A percentile compares a stretch with the other conserved stretches of the same genome.
phyloP scores from a whole-genome alignment of 208 protist species.

The Perkinsela sp. region DNA sequence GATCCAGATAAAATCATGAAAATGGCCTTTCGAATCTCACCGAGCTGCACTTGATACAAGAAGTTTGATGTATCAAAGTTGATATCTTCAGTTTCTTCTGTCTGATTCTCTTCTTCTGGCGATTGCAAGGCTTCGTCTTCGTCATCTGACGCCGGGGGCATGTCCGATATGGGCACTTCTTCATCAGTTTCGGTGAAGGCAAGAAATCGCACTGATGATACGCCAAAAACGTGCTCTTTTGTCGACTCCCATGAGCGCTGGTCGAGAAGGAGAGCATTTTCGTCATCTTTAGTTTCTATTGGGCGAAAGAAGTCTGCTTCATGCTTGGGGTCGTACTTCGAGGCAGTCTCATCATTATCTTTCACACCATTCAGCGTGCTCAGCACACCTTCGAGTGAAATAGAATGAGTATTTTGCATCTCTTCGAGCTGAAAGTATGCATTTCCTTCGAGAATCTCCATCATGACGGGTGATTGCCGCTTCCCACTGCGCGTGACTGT shows the following conservation, averaged over 20 bases:
- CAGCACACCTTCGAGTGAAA: background rate
- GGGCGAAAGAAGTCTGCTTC: background rate
- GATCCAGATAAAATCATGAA: background rate
- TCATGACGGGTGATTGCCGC: background rate
- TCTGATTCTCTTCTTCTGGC: background rate
- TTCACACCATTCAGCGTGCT: too few relatives aligned
- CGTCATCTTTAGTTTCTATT: background rate
- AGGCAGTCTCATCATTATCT: background rate
- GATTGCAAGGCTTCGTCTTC: background rate
- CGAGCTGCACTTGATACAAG: background rate
- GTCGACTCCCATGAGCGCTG: too few relatives aligned
- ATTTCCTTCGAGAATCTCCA: background rate
- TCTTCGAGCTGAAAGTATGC: background rate
- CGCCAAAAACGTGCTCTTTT: too few relatives aligned
- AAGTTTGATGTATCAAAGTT: constrained; percentile 1
- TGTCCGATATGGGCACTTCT: background rate
- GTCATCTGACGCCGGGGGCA: background rate
- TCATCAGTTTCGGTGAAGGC: background rate
- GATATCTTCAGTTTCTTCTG: background rate
- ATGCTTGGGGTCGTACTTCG: background rate
- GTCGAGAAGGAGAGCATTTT: too few relatives aligned
- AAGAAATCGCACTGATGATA: too few relatives aligned
- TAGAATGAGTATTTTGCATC: background rate
- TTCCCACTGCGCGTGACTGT: background rate
- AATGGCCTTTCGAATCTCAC: background rate